These are phyloP conservation scores for Ceratobasidium sp. DNA, from an alignment of 1,284 basidiomycete genomes.

Conservation along the genomic window DNA sequence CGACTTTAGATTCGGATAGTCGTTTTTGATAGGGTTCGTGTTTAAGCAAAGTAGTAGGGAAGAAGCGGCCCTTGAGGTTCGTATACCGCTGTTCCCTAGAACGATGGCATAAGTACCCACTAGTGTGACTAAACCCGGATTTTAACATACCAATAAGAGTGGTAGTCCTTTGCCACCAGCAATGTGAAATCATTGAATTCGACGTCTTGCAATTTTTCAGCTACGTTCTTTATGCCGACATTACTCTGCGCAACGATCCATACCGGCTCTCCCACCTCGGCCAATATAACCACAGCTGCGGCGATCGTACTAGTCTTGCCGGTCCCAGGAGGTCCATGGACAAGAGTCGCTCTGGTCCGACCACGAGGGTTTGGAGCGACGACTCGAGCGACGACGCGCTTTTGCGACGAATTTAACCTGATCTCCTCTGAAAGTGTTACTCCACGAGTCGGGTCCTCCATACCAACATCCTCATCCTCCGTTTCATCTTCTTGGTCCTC, in stretches of 20 bases:
- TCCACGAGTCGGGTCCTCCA: conserved; percentile 14
- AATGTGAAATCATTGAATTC: conserved; percentile 64
- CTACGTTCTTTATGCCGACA: conserved; percentile 76
- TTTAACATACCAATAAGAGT: conserved; percentile 66
- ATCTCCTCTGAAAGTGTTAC: conserved; percentile 17
- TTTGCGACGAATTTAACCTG: conserved; percentile 14
- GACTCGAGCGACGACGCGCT: conserved; percentile 41
- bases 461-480: conserved; percentile 17
- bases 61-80: conserved; percentile 52
- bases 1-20: neutral
- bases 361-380: conserved; percentile 14
- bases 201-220: conserved; percentile 64
- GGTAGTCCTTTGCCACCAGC: conserved; percentile 68
- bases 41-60: conserved; percentile 7
- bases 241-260: conserved; percentile 79
- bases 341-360: conserved; percentile 53
- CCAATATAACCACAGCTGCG: conserved; percentile 62
- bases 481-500: conserved; percentile 37
- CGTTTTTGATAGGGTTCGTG: neutral
- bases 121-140: conserved; percentile 36
- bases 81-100: conserved; percentile 76
- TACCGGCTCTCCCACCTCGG: conserved; percentile 61
- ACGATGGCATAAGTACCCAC: conserved; percentile 40
- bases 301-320: conserved; percentile 75
- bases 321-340: conserved; percentile 70